Evolutionary conservation across 257 asterid genomes (phyloP).

Genomic region (Solanum boliviense): DNA sequence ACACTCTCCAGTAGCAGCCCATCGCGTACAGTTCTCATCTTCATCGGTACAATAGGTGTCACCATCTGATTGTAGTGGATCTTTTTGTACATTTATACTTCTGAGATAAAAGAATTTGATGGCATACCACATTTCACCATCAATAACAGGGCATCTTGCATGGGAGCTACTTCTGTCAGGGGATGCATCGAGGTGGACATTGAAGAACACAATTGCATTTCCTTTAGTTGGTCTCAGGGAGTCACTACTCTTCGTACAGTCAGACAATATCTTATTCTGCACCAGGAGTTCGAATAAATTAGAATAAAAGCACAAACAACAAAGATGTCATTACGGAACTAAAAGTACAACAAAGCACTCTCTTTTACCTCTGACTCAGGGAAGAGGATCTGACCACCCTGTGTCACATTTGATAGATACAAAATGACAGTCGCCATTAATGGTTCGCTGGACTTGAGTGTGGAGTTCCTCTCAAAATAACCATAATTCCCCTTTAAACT

Average conservation of each 20-base stretch:
- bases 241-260: conserved; percentile 32
- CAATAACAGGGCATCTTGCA: conserved; percentile 54
- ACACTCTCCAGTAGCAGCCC: conserved; percentile 94
- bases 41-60: conserved; percentile 56
- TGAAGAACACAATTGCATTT: conserved; percentile 67
- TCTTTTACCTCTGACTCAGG: conserved; percentile 55
- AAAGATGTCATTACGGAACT: background rate
- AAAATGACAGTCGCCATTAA: conserved; percentile 66
- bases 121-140: conserved; percentile 70
- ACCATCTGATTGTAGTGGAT: conserved; percentile 6
- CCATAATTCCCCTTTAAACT: conserved; percentile 21
- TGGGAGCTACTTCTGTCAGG: conserved; percentile 55
- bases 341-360: background rate
- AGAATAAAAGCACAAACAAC: background rate
- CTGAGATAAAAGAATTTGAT: conserved; percentile 43
- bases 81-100: conserved; percentile 4
- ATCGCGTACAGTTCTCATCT: conserved; percentile 61
- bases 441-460: conserved; percentile 26
- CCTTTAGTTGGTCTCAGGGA: conserved; percentile 46
- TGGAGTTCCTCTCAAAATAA: conserved; percentile 26
- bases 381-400: conserved; percentile 69
- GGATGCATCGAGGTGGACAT: conserved; percentile 52
- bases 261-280: conserved; percentile 47
- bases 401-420: conserved; percentile 57
- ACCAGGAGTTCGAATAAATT: conserved; percentile 4